Evolutionary conservation across 2,329 filamentous ascomycete genomes (phyloP), one percentile per base, ranked within the genome.

Genomic region (Juglanconis sp.): DNA sequence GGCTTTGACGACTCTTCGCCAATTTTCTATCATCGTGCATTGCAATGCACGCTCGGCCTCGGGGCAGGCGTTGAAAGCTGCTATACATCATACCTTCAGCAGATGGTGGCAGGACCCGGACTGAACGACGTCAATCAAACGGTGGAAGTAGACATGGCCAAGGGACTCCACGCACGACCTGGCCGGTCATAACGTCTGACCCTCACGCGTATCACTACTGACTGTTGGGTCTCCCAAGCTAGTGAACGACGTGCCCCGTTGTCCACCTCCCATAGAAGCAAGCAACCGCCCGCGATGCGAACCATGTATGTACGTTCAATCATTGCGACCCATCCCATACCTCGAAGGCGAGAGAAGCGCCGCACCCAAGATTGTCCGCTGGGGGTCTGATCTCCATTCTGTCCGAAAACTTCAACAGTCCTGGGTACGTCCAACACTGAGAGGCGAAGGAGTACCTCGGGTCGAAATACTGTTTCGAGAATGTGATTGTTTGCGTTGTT

Each of bases 291-390:
- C 5, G 17, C 17, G 34, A 52, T 52, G 34, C 34, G 13, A 13
- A 52, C n/a, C n/a, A 57, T 32, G 54, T 42, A 76, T 80, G 77
- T 80, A 74, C 75, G 77, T 69, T 74, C 77, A 78, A 79, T 79
- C 77, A 80, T 80, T 80, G 77, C 77, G 77, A 71, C 76, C 77
- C 75, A 73, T 71, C 73, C 71, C 76, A 79, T 67, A 59, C 70
- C 71, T 67, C 49, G 42, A 61, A 59, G 71, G 70, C 68, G 68
- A 73, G 76, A 69, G 69, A 78, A 77, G 72, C 76, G 73, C 75
- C 77, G 77, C 77, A 80, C 77, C 77, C 77, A 79, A 80, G 77
- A 80, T 78, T 76, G 76, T 77, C 73, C 77, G 75, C 69, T 76
- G 71, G 73, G 67, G 65, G 66, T 64, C 75, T 73, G 62, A 70